Base-by-base conservation (phyloP, 768 basidiomycete species). In the Hygrophoropsis aurantiaca region DNA sequence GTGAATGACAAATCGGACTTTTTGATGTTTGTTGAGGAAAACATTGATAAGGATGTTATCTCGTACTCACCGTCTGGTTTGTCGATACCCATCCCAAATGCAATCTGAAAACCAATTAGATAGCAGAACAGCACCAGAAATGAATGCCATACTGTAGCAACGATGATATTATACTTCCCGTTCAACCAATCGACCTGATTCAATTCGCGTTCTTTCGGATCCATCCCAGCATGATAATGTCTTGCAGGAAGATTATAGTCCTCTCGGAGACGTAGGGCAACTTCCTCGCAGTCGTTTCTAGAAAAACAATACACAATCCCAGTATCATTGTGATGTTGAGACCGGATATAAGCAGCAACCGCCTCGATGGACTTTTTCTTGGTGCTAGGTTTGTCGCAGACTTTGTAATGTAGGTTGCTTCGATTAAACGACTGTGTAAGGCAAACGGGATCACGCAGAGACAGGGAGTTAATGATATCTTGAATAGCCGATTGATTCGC, bases 21-120 rank as follows among this genome's bases (percentile, higher is more conserved):
- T n/a, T n/a, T n/a, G n/a, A n/a, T n/a, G n/a, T n/a, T n/a, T n/a
- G n/a, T n/a, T n/a, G n/a, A n/a, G n/a, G n/a, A n/a, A n/a, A n/a
- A n/a, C n/a, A n/a, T n/a, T n/a, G n/a, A n/a, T n/a, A n/a, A n/a
- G n/a, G n/a, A n/a, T n/a, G n/a, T n/a, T n/a, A n/a, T n/a, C n/a
- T 40, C 11, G 32, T 26, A 42, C 70, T 52, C 62, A 87, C 87
- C 87, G 56, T 90, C 79, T 5, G 82, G 65, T 64, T 94, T 94
- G 66, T 94, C 90, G 41, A 95, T 90, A 1, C 95, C 94, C 94
- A 98, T 98, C 10, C 95, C 95, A 64, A 98, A 98, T 0, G 94
- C 94, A 54, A 94, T 82, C 92, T 94, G 58, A 26, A 19, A 32
- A 43, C 50, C 13, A 3, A 20, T 60, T 16, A 42, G 39, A 24